Percentiles rank a stretch among this genome's conserved stretches.
Conservation (phyloP, 179 eudicot genomes). For the Silene coronaria region DNA sequence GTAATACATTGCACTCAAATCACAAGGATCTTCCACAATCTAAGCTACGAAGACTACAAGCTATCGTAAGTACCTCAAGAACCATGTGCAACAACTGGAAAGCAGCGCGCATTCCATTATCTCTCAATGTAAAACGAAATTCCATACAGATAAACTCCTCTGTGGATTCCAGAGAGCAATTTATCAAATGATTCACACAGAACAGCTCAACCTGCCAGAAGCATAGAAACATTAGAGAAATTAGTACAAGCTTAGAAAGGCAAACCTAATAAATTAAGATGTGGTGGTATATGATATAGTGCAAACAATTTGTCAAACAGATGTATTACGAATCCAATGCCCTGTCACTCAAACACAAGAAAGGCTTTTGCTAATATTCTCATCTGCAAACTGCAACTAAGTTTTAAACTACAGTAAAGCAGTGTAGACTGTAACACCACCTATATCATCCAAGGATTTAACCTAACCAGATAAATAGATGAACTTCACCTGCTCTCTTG, state of each 20-base stretch:
- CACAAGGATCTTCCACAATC: not conserved
- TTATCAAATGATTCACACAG: constrained; percentile 95
- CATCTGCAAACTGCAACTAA: constrained; percentile 2
- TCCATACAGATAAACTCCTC: constrained; percentile 99
- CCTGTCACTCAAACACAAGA: constrained; percentile 3
- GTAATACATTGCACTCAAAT: not conserved
- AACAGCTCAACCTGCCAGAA: constrained; percentile 87
- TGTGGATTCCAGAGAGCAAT: constrained; percentile 96
- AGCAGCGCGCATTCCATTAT: constrained; percentile 98
- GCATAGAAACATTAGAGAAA: constrained; percentile 1
- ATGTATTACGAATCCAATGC: not conserved
- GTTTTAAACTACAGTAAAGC: not conserved
- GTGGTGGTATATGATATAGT: too few relatives aligned
- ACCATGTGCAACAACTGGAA: constrained; percentile 99
- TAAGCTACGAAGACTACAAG: not conserved
- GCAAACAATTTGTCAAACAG: not conserved
- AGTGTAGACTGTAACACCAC: not conserved
- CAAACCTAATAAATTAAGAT: not conserved
- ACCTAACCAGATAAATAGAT: constrained; percentile 3
- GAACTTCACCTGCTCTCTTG: constrained; percentile 81
- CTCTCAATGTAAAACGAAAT: constrained; percentile 95
- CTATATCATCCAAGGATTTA: not conserved
- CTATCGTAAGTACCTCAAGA: constrained; percentile 64
- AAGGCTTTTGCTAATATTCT: not conserved
- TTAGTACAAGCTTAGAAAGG: not conserved